These are phyloP conservation scores for Vicia villosa DNA, from an alignment of 306 rosid genomes.

Conservation along the genomic window DNA sequence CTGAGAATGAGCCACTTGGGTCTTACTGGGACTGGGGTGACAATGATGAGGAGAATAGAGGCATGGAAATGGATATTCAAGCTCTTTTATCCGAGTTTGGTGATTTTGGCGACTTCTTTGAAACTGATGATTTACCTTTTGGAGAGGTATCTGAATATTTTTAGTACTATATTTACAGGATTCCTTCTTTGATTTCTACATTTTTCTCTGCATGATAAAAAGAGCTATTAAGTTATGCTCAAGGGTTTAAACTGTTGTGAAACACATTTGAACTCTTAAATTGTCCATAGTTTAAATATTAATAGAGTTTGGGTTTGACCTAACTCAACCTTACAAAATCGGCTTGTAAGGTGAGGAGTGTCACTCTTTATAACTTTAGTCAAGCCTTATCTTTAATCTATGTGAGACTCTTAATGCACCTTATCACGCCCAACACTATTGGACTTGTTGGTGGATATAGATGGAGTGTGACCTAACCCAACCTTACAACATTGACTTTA, in stretches of 20 bases:
- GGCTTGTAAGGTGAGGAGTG: too few species aligned
- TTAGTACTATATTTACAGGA: background rate
- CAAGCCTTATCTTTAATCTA: too few species aligned
- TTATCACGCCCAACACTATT: too few species aligned
- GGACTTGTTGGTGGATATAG: too few species aligned
- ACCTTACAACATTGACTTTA: too few species aligned
- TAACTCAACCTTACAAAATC: too few species aligned
- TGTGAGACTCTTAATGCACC: too few species aligned
- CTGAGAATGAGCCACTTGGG: constrained; percentile 68
- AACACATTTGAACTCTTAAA: constrained; percentile 13
- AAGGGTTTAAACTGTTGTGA: constrained; percentile 4
- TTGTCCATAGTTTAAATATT: constrained; percentile 15
- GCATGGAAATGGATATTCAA: constrained; percentile 73
- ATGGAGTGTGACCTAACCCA: too few species aligned
- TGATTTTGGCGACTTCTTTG: constrained; percentile 94
- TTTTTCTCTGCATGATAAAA: constrained; percentile 17
- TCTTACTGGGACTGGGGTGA: constrained; percentile 96
- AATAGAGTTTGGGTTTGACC: too few species aligned
- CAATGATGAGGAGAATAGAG: constrained; percentile 70
- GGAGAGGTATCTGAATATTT: constrained; percentile 78
- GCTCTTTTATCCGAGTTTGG: constrained; percentile 92
- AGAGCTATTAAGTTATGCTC: constrained; percentile 28
- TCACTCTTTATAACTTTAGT: too few species aligned
- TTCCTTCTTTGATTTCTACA: constrained; percentile 30
- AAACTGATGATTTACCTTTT: constrained; percentile 78